Conservation (phyloP, 2,329 filamentous ascomycete genomes). For the Venturia effusa region DNA sequence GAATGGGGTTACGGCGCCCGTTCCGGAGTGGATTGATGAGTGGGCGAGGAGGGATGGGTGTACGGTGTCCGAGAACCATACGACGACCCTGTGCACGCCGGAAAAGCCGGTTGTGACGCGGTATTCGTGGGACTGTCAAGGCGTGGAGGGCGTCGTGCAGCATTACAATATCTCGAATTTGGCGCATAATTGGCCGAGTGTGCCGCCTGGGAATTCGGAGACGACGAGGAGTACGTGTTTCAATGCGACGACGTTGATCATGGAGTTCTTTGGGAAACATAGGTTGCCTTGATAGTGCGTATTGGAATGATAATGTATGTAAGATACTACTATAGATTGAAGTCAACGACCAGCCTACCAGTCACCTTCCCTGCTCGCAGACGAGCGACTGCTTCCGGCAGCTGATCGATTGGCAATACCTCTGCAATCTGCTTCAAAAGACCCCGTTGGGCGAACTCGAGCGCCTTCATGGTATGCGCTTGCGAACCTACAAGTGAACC, state of each 20-base stretch:
- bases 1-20: slow-evolving; percentile 33
- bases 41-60: background rate
- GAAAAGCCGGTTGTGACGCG: background rate
- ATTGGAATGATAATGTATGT: background rate
- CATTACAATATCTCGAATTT: slow-evolving; percentile 30
- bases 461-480: slow-evolving; percentile 35
- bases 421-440: slow-evolving; percentile 40
- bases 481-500: slow-evolving; percentile 35
- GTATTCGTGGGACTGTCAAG: slow-evolving; percentile 11
- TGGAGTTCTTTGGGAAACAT: slow-evolving; percentile 23
- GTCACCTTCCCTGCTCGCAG: slow-evolving; percentile 39
- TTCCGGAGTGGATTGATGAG: slow-evolving; percentile 27
- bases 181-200: slow-evolving; percentile 32
- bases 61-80: background rate
- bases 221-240: slow-evolving; percentile 19
- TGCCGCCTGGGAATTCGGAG: slow-evolving; percentile 20
- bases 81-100: background rate
- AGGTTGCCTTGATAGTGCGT: slow-evolving; percentile 14
- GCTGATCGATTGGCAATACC: slow-evolving; percentile 34
- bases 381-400: slow-evolving; percentile 42
- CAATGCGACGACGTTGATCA: slow-evolving; percentile 22
- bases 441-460: slow-evolving; percentile 40
- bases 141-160: slow-evolving; percentile 22
- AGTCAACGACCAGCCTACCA: slow-evolving; percentile 43
- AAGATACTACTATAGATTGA: slow-evolving; percentile 25